Evolutionary conservation across 2,329 filamentous ascomycete species (phyloP).

Genomic region (Elsinoe batatas): DNA sequence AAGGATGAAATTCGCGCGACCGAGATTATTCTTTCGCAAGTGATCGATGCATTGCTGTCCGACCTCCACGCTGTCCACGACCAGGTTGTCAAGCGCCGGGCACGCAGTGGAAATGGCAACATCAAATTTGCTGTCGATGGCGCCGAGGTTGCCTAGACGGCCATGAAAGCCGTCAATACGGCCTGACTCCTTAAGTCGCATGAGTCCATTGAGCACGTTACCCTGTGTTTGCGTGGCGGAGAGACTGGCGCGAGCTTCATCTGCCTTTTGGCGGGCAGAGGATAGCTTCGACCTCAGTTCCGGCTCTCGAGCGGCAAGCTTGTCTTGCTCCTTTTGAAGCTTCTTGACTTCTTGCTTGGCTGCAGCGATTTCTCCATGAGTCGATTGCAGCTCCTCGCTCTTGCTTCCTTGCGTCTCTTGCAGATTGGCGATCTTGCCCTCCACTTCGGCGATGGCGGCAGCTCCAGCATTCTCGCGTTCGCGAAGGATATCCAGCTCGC

Average conservation of each 20-base stretch:
- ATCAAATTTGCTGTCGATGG: slow-evolving; percentile 89
- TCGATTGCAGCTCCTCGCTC: slow-evolving; percentile 62
- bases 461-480: slow-evolving; percentile 85
- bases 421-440: slow-evolving; percentile 66
- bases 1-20: slow-evolving; percentile 93
- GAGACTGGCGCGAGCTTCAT: slow-evolving; percentile 85
- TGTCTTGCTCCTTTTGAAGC: slow-evolving; percentile 61
- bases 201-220: slow-evolving; percentile 71
- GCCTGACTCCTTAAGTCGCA: slow-evolving; percentile 91
- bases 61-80: slow-evolving; percentile 90
- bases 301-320: slow-evolving; percentile 67
- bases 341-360: slow-evolving; percentile 66
- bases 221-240: slow-evolving; percentile 86
- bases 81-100: slow-evolving; percentile 83
- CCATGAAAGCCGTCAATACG: slow-evolving; percentile 97
- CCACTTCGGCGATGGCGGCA: slow-evolving; percentile 71
- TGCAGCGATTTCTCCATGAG: slow-evolving; percentile 59
- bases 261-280: slow-evolving; percentile 82
- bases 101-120: slow-evolving; percentile 98
- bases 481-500: slow-evolving; percentile 80
- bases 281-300: slow-evolving; percentile 77
- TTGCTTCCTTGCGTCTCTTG: slow-evolving; percentile 64
- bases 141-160: slow-evolving; percentile 82
- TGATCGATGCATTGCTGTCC: slow-evolving; percentile 98
- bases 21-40: slow-evolving; percentile 91